Conservation (phyloP, 1,284 basidiomycete genomes). For the Golubevia sp. region DNA sequence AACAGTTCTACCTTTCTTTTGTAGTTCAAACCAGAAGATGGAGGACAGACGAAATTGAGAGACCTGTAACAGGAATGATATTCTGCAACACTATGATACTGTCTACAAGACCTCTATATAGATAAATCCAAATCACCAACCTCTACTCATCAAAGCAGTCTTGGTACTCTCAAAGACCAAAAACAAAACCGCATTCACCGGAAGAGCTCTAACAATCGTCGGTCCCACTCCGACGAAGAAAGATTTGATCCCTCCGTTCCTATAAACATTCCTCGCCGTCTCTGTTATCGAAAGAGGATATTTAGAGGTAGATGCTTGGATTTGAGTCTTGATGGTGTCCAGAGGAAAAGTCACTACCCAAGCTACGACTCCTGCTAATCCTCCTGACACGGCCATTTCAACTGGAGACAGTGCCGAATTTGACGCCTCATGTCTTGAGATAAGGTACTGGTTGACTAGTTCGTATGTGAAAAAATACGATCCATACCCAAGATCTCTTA, state of each 20-base stretch:
- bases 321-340: slow-evolving; percentile 49
- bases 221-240: slow-evolving; percentile 43
- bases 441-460: slow-evolving; percentile 25
- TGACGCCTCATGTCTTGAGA: not conserved
- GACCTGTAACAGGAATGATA: too few relatives aligned
- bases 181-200: slow-evolving; percentile 44
- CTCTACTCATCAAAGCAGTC: slow-evolving; percentile 11
- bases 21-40: too few relatives aligned
- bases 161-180: slow-evolving; percentile 31
- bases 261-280: slow-evolving; percentile 1
- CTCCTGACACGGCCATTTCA: slow-evolving; percentile 43
- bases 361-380: slow-evolving; percentile 37
- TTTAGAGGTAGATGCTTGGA: slow-evolving; percentile 24
- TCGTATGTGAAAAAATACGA: slow-evolving; percentile 22
- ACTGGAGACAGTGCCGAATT: slow-evolving; percentile 13
- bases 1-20: too few relatives aligned
- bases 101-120: too few relatives aligned
- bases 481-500: slow-evolving; percentile 22
- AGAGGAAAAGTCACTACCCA: slow-evolving; percentile 52
- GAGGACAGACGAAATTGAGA: too few relatives aligned
- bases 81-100: too few relatives aligned
- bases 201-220: slow-evolving; percentile 40
- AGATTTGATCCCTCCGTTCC: slow-evolving; percentile 25
- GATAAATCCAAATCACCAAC: too few relatives aligned
- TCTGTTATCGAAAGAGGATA: not conserved